These are phyloP conservation scores for Akanthomyces uredinophilus DNA, from an alignment of 2,329 filamentous ascomycete species.

Conservation along the genomic window DNA sequence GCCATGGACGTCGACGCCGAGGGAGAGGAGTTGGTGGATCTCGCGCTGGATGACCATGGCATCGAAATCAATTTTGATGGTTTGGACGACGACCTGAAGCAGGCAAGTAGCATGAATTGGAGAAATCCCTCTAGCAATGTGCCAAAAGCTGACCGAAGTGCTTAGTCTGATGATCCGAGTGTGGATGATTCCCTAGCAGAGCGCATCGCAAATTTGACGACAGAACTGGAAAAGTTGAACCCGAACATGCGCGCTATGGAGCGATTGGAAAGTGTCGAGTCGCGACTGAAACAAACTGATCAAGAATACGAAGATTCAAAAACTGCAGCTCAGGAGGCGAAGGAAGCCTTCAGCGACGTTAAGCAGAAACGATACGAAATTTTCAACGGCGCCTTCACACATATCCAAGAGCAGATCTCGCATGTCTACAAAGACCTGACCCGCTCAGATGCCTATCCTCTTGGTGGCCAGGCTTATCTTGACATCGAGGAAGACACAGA, in stretches of 20 bases:
- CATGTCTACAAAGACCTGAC: constrained; percentile 95
- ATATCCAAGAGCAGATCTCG: constrained; percentile 92
- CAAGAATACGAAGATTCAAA: constrained; percentile 86
- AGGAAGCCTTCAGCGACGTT: constrained; percentile 76
- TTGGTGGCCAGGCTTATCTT: constrained; percentile 85
- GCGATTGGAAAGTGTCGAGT: constrained; percentile 79
- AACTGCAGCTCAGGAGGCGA: constrained; percentile 64
- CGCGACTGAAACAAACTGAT: constrained; percentile 76
- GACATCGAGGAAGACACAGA: constrained; percentile 93
- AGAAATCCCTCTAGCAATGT: background rate
- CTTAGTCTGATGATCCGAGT: constrained; percentile 61
- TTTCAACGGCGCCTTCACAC: constrained; percentile 91
- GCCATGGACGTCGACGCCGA: constrained; percentile 86
- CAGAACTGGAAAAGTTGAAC: constrained; percentile 87
- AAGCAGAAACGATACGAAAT: constrained; percentile 80
- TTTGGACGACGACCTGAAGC: constrained; percentile 76
- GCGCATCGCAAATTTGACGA: constrained; percentile 66
- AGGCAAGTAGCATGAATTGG: constrained; percentile 47
- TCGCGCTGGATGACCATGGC: constrained; percentile 79
- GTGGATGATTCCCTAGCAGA: constrained; percentile 73
- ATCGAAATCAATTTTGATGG: constrained; percentile 83
- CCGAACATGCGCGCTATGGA: constrained; percentile 96
- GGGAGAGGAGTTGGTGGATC: constrained; percentile 53
- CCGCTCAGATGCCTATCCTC: constrained; percentile 79
- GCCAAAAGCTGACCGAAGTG: constrained; percentile 25